Conservation (phyloP, 2,329 filamentous ascomycete genomes). For the Venturiaceae sp. region DNA sequence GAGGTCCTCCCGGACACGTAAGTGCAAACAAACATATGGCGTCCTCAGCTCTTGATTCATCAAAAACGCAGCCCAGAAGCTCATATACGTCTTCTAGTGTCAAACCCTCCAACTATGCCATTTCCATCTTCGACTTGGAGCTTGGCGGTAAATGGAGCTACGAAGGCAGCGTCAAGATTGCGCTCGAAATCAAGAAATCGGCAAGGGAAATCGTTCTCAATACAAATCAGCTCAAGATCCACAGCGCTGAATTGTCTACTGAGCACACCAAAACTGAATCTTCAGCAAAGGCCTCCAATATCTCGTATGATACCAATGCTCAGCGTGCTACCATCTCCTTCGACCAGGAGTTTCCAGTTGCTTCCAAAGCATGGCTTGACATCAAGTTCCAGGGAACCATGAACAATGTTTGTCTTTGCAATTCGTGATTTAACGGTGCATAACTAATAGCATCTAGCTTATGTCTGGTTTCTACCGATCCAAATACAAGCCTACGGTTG, state of each 20-base stretch:
- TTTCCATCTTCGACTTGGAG: slow-evolving; percentile 74
- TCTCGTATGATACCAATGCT: slow-evolving; percentile 72
- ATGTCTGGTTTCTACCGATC: slow-evolving; percentile 93
- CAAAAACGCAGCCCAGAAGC: not conserved
- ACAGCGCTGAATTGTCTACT: slow-evolving; percentile 52
- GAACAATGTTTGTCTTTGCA: slow-evolving; percentile 52
- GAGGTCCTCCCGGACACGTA: slow-evolving; percentile 22
- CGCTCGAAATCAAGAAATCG: slow-evolving; percentile 59
- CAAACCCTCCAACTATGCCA: slow-evolving; percentile 76
- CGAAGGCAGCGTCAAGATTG: slow-evolving; percentile 76
- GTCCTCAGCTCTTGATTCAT: not conserved
- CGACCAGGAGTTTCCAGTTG: slow-evolving; percentile 56
- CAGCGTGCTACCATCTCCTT: slow-evolving; percentile 79
- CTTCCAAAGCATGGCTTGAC: slow-evolving; percentile 55
- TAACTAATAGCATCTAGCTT: slow-evolving; percentile 16
- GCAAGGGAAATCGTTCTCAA: slow-evolving; percentile 78
- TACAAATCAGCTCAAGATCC: slow-evolving; percentile 71
- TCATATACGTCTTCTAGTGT: slow-evolving; percentile 36
- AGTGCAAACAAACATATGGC: slow-evolving; percentile 12
- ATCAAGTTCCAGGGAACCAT: slow-evolving; percentile 73
- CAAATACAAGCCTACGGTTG: slow-evolving; percentile 75
- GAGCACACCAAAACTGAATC: slow-evolving; percentile 49
- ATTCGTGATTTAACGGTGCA: not conserved
- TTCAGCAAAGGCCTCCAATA: slow-evolving; percentile 51
- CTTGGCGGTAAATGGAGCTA: slow-evolving; percentile 65